phyloP scores from a whole-genome alignment of 495 filamentous ascomycete species.

The Podospora anserina region DNA sequence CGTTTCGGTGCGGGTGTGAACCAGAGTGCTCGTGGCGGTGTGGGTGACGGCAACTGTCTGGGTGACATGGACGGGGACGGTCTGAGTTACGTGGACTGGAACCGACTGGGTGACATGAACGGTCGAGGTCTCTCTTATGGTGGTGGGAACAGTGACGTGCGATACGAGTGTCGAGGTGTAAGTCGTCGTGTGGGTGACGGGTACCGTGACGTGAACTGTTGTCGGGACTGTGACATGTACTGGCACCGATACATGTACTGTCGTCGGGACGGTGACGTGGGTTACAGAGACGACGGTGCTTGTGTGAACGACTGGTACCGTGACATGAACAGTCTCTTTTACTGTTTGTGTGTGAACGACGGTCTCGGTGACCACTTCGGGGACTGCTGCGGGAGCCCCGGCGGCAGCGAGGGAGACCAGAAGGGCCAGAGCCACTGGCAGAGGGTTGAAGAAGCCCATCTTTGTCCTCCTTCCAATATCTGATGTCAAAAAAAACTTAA shows the following conservation, averaged over 20 bases:
- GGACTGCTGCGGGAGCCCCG: background rate
- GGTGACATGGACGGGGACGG: slow-evolving; percentile 5
- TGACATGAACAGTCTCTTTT: slow-evolving; percentile 10
- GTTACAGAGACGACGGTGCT: background rate
- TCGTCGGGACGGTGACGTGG: slow-evolving; percentile 10
- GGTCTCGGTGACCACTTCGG: slow-evolving; percentile 3
- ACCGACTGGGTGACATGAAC: slow-evolving; percentile 1
- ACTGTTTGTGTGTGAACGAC: slow-evolving; percentile 10
- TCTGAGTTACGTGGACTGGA: background rate
- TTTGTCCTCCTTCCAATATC: background rate
- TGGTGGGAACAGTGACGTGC: background rate
- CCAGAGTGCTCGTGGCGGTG: background rate
- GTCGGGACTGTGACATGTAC: slow-evolving; percentile 10
- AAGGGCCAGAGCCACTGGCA: slow-evolving; percentile 1
- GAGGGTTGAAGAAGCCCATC: slow-evolving; percentile 8
- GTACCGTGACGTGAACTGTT: slow-evolving; percentile 7
- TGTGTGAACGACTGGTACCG: slow-evolving; percentile 4
- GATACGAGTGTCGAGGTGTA: background rate
- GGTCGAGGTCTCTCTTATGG: background rate
- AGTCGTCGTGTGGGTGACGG: background rate
- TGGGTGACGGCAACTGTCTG: background rate
- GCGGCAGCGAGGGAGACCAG: slow-evolving; percentile 1
- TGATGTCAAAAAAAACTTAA: slow-evolving; percentile 1
- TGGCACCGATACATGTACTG: slow-evolving; percentile 8
- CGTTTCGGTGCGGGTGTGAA: background rate